Evolutionary conservation across 495 filamentous ascomycete genomes (phyloP).

Genomic region (Neurospora sp.): DNA sequence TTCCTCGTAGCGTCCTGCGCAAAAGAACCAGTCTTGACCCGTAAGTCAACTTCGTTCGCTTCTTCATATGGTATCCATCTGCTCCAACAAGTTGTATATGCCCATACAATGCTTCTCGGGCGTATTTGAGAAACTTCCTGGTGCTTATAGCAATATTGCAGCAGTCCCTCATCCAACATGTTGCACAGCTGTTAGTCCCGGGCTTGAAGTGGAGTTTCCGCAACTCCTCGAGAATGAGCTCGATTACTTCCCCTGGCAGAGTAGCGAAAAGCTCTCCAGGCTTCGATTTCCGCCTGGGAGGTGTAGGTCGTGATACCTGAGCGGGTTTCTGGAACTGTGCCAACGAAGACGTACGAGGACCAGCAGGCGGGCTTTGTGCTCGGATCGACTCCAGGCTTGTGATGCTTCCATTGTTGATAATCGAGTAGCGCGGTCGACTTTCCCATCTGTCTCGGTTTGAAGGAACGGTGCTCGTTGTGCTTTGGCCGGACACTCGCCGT

Average conservation of each 20-base stretch:
- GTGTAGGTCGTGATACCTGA: constrained; percentile 13
- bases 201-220: constrained; percentile 34
- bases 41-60: constrained; percentile 55
- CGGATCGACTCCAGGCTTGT: constrained; percentile 32
- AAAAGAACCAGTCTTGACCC: constrained; percentile 64
- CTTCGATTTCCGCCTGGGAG: constrained; percentile 14
- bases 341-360: neutral
- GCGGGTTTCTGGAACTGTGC: constrained; percentile 12
- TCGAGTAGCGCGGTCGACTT: constrained; percentile 11
- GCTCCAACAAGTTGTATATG: constrained; percentile 58
- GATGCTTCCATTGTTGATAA: constrained; percentile 23
- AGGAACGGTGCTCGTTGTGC: constrained; percentile 10
- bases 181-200: constrained; percentile 47
- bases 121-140: constrained; percentile 57
- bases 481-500: constrained; percentile 18
- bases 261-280: constrained; percentile 42
- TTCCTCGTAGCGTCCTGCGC: constrained; percentile 62
- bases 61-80: constrained; percentile 56
- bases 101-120: constrained; percentile 57
- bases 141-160: constrained; percentile 56
- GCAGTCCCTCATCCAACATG: constrained; percentile 71
- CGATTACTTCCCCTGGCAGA: constrained; percentile 48
- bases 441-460: constrained; percentile 20
- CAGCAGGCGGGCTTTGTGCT: constrained; percentile 6
- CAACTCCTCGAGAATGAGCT: constrained; percentile 40